Percentiles rank a stretch among this genome's conserved stretches.
Evolutionary conservation across 169 alveolate species (phyloP).

Genomic region (Plasmodium cynomolgi): DNA sequence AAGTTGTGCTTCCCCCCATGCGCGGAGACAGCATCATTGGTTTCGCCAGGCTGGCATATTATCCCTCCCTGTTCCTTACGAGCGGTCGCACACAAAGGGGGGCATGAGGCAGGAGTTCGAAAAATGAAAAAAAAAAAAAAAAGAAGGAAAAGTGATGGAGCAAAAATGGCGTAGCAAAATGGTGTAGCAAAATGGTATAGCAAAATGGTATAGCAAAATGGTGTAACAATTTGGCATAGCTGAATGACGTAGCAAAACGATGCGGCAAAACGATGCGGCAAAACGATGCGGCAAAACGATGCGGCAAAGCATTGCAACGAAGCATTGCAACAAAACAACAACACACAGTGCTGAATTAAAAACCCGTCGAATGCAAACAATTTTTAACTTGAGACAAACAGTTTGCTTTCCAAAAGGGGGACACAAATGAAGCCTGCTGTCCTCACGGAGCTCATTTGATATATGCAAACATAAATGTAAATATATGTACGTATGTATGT

Average conservation of each 20-base stretch:
- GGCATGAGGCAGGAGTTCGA: neutral
- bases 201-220: neutral
- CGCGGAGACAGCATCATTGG: neutral
- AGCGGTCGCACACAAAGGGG: neutral
- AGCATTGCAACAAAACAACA: neutral
- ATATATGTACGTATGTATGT: no score
- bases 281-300: no score
- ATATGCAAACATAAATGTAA: no score
- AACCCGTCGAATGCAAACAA: neutral
- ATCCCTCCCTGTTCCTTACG: neutral
- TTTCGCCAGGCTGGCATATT: neutral
- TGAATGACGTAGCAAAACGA: no score
- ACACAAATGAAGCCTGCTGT: neutral
- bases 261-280: no score
- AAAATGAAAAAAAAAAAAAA: constrained; percentile 6
- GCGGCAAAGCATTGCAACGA: no score
- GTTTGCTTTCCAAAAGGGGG: neutral
- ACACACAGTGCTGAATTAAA: neutral
- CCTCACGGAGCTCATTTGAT: neutral
- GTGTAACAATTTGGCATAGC: no score
- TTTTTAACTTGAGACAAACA: neutral
- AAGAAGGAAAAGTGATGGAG: neutral
- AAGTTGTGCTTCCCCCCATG: neutral
- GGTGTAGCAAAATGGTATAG: neutral
- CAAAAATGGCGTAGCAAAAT: neutral